A percentile compares a stretch with the other conserved stretches of the same genome.
Conservation (phyloP, 2,329 filamentous ascomycete species). For the Fusarium tricinctum region DNA sequence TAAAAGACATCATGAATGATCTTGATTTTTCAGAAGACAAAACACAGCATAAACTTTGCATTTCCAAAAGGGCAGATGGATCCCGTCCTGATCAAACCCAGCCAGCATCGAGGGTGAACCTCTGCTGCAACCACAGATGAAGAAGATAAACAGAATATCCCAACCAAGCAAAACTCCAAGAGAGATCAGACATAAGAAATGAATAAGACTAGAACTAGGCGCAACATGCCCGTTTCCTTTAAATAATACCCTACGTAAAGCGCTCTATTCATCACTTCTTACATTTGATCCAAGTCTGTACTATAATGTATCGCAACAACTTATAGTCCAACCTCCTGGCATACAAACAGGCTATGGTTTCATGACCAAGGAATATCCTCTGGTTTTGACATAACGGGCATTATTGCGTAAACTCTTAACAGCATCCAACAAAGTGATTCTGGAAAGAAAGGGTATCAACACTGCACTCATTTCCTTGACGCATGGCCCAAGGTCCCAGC, state of each 20-base stretch:
- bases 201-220: not conserved
- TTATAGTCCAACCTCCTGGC: not conserved
- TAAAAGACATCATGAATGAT: not conserved
- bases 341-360: constrained; percentile 4
- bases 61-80: constrained; percentile 2
- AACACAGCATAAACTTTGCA: not conserved
- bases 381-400: constrained; percentile 30
- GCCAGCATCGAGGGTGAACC: not conserved
- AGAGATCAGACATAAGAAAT: constrained; percentile 26
- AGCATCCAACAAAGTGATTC: constrained; percentile 4
- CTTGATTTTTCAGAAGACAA: not conserved
- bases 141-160: constrained; percentile 5
- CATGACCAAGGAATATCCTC: constrained; percentile 1
- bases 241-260: constrained; percentile 1
- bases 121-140: not conserved
- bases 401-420: constrained; percentile 44
- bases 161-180: constrained; percentile 5
- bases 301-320: not conserved
- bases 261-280: constrained; percentile 1
- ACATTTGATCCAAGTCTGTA: not conserved
- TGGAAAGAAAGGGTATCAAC: not conserved
- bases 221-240: not conserved
- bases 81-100: constrained; percentile 17
- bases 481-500: constrained; percentile 45
- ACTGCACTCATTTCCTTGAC: constrained; percentile 31